These are phyloP conservation scores for Theobroma cacao DNA, from an alignment of 345 rosid species.

Conservation along the genomic window DNA sequence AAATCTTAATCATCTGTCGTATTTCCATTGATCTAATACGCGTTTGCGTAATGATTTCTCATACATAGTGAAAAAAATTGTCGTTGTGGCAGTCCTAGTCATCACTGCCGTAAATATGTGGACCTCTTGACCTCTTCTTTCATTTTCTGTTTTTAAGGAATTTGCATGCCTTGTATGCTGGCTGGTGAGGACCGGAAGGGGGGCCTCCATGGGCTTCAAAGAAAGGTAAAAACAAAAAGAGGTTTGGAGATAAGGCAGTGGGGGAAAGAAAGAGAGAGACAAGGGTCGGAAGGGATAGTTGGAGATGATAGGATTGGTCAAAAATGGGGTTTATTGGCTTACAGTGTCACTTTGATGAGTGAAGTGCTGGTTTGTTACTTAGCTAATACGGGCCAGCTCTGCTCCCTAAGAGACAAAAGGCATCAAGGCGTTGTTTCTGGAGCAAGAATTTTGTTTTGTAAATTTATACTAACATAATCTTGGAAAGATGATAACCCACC, in stretches of 20 bases:
- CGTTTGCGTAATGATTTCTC: too few species aligned
- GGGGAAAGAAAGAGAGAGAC: too few species aligned
- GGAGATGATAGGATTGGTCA: constrained; percentile 5
- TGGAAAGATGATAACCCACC: too few species aligned
- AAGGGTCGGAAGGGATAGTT: neutral
- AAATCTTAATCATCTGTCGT: too few species aligned
- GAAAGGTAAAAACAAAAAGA: neutral
- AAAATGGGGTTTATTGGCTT: neutral
- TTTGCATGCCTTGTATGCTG: neutral
- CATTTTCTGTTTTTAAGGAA: neutral
- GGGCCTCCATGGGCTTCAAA: neutral
- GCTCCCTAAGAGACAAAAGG: neutral
- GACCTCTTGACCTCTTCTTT: constrained; percentile 19
- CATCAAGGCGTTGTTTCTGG: neutral
- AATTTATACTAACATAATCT: too few species aligned
- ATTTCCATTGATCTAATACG: too few species aligned
- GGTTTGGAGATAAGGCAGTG: neutral
- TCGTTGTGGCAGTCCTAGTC: constrained; percentile 26
- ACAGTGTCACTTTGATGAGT: neutral
- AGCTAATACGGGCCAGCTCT: neutral
- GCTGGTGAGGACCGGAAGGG: neutral
- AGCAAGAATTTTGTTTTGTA: neutral
- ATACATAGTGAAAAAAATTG: neutral
- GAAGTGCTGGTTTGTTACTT: neutral
- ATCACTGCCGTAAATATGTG: constrained; percentile 29